Base-by-base conservation (phyloP, 1,139 yeast genomes). In the Maudiozyma humilis region DNA sequence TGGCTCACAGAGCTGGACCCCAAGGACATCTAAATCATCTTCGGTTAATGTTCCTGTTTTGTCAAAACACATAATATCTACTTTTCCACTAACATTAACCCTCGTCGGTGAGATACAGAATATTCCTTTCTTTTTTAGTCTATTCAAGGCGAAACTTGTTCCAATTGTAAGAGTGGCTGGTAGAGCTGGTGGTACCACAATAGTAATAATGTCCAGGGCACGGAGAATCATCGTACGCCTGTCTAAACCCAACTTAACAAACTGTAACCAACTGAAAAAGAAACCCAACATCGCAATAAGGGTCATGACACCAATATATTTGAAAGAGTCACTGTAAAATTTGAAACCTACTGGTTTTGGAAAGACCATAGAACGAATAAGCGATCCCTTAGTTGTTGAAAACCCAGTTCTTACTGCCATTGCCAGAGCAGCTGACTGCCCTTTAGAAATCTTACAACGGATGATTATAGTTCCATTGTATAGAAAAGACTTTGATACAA, bases 111-210 rank as follows among this genome's bases (percentile, higher is more conserved):
- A 79, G 46, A 88, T 91, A 63, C 98, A 93, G 56, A 79, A 91
- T 4, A 93, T 82, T 39, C 76, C 70, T 49, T 73, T 73, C 47
- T 73, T 68, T 49, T 86, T 79, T 50, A 93, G 69, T 50, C 98
- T 71, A 30, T 78, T 72, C 33, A 93, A 67, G 0, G 98, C 95
- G 68, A 93, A 88, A 49, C 91, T 87, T 0, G 96, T 88, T 29
- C 98, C 98, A 50, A 93, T 91, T 0, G 98, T 88, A 48, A 91
- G 69, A 0, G 98, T 93, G 0, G 98, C 98, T 0, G 99, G 99
- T 42, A 91, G 71, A 0, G 98, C 98, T 0, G 99, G 99, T 2
- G 99, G 99, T 1, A 91, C 96, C 12, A 93, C 98, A 59, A 91
- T 88, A 0, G 99, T 91, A 44, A 91, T 83, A 46, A 91, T 77